Evolutionary conservation across 169 alveolate genomes (phyloP).

Genomic region (Eimeria brunetti): DNA sequence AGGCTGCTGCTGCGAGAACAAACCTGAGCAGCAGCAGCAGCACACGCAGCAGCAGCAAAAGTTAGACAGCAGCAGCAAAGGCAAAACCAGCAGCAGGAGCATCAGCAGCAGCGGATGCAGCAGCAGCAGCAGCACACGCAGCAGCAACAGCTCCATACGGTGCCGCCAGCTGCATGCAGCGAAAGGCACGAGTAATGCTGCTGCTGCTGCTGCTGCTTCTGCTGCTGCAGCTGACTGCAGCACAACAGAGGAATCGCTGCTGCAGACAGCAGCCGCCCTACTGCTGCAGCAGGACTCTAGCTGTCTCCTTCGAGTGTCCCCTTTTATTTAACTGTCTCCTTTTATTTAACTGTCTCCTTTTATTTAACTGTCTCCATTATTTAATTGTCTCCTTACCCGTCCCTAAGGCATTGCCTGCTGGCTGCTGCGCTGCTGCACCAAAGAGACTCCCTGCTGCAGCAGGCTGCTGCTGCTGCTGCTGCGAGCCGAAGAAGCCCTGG

Average conservation of each 20-base stretch:
- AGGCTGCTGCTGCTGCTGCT: conserved; percentile 72
- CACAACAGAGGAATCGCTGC: neutral
- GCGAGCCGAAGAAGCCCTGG: conserved; percentile 69
- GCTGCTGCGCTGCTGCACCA: conserved; percentile 21
- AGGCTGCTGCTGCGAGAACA: conserved; percentile 33
- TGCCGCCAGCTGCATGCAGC: neutral
- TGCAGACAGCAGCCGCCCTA: neutral
- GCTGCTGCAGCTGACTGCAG: neutral
- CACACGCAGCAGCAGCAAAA: conserved; percentile 32
- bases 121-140: neutral
- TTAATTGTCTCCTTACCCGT: conserved; percentile 3
- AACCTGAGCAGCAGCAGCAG: conserved; percentile 25
- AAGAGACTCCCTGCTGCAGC: conserved; percentile 50
- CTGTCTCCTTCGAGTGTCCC: no score
- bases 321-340: no score
- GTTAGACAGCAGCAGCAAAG: no score
- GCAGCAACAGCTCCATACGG: neutral
- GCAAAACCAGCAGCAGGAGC: conserved; percentile 26
- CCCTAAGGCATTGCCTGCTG: neutral
- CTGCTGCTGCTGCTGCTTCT: conserved; percentile 17
- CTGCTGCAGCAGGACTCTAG: conserved; percentile 13
- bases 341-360: no score
- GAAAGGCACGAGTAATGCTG: neutral
- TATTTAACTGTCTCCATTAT: neutral
- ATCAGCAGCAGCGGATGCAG: neutral